A percentile compares a stretch with the other conserved stretches of the same genome.
Conservation (phyloP, 306 rosid genomes). For the Cucurbita argyrosperma region DNA sequence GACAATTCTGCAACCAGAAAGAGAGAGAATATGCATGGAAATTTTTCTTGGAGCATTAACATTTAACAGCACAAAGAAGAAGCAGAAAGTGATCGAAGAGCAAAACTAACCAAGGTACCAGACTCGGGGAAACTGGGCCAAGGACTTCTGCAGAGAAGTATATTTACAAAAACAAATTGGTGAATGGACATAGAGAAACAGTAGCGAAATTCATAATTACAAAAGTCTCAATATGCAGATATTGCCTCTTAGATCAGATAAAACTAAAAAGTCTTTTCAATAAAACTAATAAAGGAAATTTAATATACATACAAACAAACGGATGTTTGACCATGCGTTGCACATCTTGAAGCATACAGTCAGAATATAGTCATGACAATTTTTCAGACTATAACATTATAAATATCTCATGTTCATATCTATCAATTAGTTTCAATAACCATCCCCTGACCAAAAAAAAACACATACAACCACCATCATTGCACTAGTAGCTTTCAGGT, state of each 20-base stretch:
- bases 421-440: background rate
- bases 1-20: conserved; percentile 22
- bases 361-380: background rate
- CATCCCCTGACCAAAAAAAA: background rate
- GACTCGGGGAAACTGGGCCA: conserved; percentile 54
- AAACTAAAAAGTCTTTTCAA: background rate
- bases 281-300: background rate
- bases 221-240: background rate
- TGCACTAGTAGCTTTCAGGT: background rate
- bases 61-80: background rate
- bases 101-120: conserved; percentile 34
- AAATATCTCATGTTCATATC: background rate
- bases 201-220: background rate
- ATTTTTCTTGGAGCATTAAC: background rate
- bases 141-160: conserved; percentile 33
- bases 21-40: background rate
- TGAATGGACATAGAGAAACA: background rate
- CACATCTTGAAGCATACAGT: background rate
- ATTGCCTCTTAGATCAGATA: background rate
- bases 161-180: background rate
- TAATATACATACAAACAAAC: background rate
- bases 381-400: background rate
- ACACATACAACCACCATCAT: background rate
- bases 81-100: conserved; percentile 9
- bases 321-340: background rate